phyloP scores from a whole-genome alignment of 768 basidiomycete species.

The Hemileccinum rubropunctum region DNA sequence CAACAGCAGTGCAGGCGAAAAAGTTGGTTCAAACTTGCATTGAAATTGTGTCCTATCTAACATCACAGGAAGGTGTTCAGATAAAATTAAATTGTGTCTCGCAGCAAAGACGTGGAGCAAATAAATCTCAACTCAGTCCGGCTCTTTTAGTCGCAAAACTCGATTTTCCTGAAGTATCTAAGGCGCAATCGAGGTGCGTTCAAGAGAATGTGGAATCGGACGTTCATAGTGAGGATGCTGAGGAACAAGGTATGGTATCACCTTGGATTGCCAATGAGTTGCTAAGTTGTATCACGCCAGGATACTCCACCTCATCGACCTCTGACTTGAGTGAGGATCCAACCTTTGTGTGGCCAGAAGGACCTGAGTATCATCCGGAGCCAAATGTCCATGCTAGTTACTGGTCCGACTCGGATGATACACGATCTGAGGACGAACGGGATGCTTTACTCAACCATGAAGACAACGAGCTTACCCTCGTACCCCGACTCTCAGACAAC shows the following conservation, averaged over 20 bases:
- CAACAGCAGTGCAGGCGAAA: constrained; percentile 33
- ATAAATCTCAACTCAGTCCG: constrained; percentile 9
- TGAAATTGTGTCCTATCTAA: constrained; percentile 5
- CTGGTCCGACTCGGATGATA: constrained; percentile 20
- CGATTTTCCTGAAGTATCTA: constrained; percentile 7
- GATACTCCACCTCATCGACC: constrained; percentile 5
- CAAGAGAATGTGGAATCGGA: background rate
- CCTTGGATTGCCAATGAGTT: background rate
- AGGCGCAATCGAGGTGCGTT: background rate
- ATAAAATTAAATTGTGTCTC: constrained; percentile 40
- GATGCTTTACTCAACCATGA: constrained; percentile 13
- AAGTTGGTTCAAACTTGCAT: constrained; percentile 35
- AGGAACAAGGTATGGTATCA: constrained; percentile 10
- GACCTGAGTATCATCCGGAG: background rate
- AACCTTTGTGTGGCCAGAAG: constrained; percentile 15
- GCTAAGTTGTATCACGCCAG: background rate
- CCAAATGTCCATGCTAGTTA: constrained; percentile 21
- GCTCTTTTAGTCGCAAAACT: constrained; percentile 21
- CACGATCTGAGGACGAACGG: constrained; percentile 18
- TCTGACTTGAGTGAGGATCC: constrained; percentile 10
- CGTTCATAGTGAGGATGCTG: background rate
- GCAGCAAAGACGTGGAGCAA: constrained; percentile 6
- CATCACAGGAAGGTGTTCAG: constrained; percentile 36
- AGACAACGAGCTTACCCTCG: constrained; percentile 10
- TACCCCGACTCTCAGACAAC: constrained; percentile 19